These are phyloP conservation scores for Saccharomycopsis phalli DNA, from an alignment of 1,139 yeast species.

Conservation along the genomic window DNA sequence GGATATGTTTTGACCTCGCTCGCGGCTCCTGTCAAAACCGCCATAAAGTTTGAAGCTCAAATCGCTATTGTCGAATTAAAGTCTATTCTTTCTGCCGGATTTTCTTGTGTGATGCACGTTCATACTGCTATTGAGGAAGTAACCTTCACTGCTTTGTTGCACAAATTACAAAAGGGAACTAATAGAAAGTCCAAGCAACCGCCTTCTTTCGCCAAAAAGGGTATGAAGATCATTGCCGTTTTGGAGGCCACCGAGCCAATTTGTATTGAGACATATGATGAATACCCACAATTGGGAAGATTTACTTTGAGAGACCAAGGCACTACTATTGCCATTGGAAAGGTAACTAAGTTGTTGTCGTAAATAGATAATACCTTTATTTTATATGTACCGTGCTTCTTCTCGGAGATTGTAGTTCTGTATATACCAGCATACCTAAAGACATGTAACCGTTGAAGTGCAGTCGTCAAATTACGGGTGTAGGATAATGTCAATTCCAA, in stretches of 20 bases:
- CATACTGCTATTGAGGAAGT: constrained; percentile 99
- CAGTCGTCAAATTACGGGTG: no score
- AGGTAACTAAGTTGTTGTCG: constrained; percentile 71
- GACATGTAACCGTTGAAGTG: no score
- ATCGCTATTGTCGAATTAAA: constrained; percentile 93
- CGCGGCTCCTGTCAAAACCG: constrained; percentile 84
- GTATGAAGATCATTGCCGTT: constrained; percentile 94
- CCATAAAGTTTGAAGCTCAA: constrained; percentile 88
- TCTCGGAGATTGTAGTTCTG: no score
- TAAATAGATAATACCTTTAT: no score
- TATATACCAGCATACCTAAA: no score
- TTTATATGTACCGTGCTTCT: no score
- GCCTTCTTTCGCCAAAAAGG: constrained; percentile 97
- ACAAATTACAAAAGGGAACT: constrained; percentile 92
- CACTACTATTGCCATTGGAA: constrained; percentile 95
- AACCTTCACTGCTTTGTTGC: constrained; percentile 68
- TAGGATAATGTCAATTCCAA: no score
- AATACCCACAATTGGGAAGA: constrained; percentile 94
- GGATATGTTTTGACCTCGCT: constrained; percentile 89
- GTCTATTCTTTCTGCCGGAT: constrained; percentile 90
- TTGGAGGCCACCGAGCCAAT: constrained; percentile 79
- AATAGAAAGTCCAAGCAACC: constrained; percentile 94
- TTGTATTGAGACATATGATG: constrained; percentile 87
- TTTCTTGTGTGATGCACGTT: constrained; percentile 96
- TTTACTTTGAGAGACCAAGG: constrained; percentile 98